Base-by-base conservation (phyloP, 768 basidiomycete genomes). In the Calocybe cyanea region DNA sequence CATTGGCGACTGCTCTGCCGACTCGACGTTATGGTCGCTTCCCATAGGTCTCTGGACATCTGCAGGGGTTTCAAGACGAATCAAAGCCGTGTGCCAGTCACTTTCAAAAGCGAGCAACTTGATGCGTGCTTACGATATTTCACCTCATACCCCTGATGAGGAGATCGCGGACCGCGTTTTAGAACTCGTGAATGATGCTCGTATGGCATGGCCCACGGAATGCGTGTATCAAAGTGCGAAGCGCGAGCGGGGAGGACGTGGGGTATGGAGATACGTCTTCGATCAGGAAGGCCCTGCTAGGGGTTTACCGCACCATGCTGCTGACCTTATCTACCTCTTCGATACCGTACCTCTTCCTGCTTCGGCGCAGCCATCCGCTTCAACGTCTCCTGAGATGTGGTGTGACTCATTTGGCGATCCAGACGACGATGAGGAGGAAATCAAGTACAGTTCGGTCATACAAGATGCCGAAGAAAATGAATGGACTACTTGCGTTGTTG, bases 201-300 rank as follows among this genome's bases (percentile, higher is more conserved):
- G 83, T 19, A 71, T 89, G 25, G 83, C 84, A 11, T 90, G 85
- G 85, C 85, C 85, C 8, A 84, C 81, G 1, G 81, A 90, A 19
- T 78, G 81, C 50, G 65, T 83, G 28, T 76, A 74, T 2, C 66
- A 73, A 41, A 72, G 71, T 43, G 73, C 77, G 1, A 71, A 71
- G 43, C 67, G 62, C 14, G 76, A 72, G 38, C 68, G 77, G 2
- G 72, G 73, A 11, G 83, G 80, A 1, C 68, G 68, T 32, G 75
- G 76, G n/a, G 85, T 87, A 4, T 90, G 81, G 81, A 74, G 87
- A 46, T 90, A 86, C 54, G 79, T 87, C 14, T 90, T 90, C 58
- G 87, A 90, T 63, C 87, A 90, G 65, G 87, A 87, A 55, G 78
- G 83, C 1, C 83, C 86, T 7, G 68, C 73, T 18, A 71, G 78